phyloP scores from a whole-genome alignment of 176 grass and related monocot genomes.

The Dactylis glomerata region DNA sequence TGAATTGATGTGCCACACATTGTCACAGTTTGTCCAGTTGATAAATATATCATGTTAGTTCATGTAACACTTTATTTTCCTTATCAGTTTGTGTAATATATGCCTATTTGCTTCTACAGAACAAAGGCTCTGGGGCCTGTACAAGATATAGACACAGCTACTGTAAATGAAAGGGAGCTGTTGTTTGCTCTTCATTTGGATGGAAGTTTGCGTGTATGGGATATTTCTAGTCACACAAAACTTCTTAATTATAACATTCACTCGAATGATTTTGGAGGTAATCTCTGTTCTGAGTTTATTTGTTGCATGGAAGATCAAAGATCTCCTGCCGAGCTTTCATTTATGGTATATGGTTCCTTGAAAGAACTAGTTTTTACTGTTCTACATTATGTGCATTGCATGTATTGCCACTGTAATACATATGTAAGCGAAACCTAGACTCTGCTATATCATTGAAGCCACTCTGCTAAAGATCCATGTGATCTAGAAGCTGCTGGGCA shows the following conservation, averaged over 20 bases:
- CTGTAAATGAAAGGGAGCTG: constrained; percentile 61
- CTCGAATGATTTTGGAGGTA: constrained; percentile 66
- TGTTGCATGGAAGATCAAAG: constrained; percentile 15
- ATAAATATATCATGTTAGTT: not conserved
- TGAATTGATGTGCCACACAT: not conserved
- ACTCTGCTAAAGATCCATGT: constrained; percentile 5
- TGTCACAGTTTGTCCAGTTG: constrained; percentile 24
- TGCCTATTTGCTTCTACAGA: constrained; percentile 48
- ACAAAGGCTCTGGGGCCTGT: constrained; percentile 69
- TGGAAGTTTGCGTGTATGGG: constrained; percentile 83
- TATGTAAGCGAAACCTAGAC: not conserved
- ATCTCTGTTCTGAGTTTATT: constrained; percentile 36
- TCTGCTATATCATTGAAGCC: constrained; percentile 9
- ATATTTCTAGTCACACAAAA: constrained; percentile 62
- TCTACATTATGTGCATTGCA: constrained; percentile 8
- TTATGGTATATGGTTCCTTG: constrained; percentile 14
- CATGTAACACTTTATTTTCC: not conserved
- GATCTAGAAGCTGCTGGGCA: not conserved
- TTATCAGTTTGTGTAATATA: not conserved
- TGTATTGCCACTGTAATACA: constrained; percentile 3
- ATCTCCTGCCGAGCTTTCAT: not conserved
- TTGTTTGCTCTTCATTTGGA: constrained; percentile 84
- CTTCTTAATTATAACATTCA: constrained; percentile 60
- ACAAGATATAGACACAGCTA: constrained; percentile 74
- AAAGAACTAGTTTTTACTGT: not conserved